Base-by-base conservation (phyloP, 1,139 yeast genomes). In the Pichia sp. region DNA sequence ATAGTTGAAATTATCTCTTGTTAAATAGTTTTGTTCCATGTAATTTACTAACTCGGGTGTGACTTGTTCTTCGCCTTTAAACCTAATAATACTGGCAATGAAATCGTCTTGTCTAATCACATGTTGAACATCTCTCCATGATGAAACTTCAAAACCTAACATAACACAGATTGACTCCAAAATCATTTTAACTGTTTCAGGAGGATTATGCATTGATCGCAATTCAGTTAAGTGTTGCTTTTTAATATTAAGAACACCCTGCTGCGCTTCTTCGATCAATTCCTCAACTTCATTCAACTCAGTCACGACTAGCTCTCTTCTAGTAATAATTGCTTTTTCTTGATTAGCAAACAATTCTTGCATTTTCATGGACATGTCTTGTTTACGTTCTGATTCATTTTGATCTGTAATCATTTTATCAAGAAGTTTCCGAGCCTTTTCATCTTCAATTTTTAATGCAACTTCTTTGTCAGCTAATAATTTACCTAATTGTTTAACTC, bases 211-310 rank as follows among this genome's bases (percentile, higher is more conserved):
- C 94, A 91, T 84, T 28, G 96, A 82, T 54, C 96, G 68, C 30
- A 91, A 67, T 60, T 91, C 98, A 0, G 94, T 85, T 34, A 91
- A 68, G 55, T 91, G 96, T 49, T 86, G 95, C 59, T 89, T 91
- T 61, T 88, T 88, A 50, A 91, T 91, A 54, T 86, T 84, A 51
- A 85, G 84, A 14, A 91, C 97, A 21, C 95, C 94, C 47, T 74
- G 65, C 54, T 82, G 86, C 0, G 97, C 97, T 50, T 83, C 94
- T 3, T 75, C 50, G 6, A 89, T 82, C 1, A 93, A 83, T 0
- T 96, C 96, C 53, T 87, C 95, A 0, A 91, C 95, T 9, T 69
- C 65, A 15, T 76, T 80, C 28, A 91, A 69, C 43, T 86, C 93
- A 9, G 62, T 60, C 62, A 78, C 58, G 0, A 87, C 96, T 4